phyloP scores from a whole-genome alignment of 1,284 basidiomycete species.

The Agaricales sp. region DNA sequence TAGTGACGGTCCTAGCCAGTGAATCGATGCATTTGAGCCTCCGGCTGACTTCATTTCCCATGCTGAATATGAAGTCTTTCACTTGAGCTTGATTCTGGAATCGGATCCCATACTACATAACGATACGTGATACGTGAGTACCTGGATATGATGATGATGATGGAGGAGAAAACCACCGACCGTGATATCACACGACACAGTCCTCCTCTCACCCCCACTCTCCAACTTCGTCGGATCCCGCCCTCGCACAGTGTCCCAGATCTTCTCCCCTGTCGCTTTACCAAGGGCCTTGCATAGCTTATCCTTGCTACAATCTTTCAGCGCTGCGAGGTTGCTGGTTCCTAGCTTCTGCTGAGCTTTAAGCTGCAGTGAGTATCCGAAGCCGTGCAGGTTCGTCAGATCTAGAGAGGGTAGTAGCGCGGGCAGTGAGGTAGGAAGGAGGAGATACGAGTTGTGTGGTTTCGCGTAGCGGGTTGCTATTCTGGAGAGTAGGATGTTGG shows the following conservation, averaged over 20 bases:
- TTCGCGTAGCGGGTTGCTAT: constrained; percentile 89
- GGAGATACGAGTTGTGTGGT: constrained; percentile 77
- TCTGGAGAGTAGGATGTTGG: constrained; percentile 88
- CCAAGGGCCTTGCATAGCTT: constrained; percentile 70
- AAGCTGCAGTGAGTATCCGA: constrained; percentile 66
- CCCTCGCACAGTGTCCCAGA: constrained; percentile 80
- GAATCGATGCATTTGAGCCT: constrained; percentile 59
- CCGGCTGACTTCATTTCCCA: constrained; percentile 69
- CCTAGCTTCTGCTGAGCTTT: constrained; percentile 75
- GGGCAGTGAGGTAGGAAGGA: constrained; percentile 43
- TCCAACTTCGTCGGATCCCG: constrained; percentile 75
- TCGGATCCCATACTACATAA: constrained; percentile 84
- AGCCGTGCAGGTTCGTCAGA: constrained; percentile 82
- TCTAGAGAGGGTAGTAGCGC: constrained; percentile 66
- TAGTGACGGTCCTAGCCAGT: constrained; percentile 63
- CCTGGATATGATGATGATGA: constrained; percentile 9
- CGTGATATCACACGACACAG: constrained; percentile 87
- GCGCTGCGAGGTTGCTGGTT: constrained; percentile 59
- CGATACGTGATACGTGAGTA: constrained; percentile 4
- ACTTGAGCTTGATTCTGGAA: constrained; percentile 80
- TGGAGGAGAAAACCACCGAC: constrained; percentile 36
- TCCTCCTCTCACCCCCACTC: constrained; percentile 76
- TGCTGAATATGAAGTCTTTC: constrained; percentile 63
- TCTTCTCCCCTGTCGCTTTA: constrained; percentile 71
- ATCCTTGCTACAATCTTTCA: constrained; percentile 50